A percentile compares a stretch with the other conserved stretches of the same genome.
phyloP scores from a whole-genome alignment of 108 stramenopile species.

The Discostella stelligeroides region DNA sequence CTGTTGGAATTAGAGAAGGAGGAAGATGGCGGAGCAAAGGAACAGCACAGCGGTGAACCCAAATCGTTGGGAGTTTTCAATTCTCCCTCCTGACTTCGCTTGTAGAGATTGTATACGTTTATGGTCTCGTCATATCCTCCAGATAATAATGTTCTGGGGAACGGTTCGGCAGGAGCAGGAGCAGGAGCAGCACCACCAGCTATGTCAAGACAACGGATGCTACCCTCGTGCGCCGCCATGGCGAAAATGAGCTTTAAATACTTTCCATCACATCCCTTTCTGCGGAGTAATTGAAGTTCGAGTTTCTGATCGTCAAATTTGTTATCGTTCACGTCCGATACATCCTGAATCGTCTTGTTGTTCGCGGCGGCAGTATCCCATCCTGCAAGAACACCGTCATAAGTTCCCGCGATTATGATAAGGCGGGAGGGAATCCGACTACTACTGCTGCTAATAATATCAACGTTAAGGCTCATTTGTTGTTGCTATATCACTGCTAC shows the following conservation, averaged over 20 bases:
- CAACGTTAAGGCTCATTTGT: too few species aligned
- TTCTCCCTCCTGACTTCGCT: conserved; percentile 65
- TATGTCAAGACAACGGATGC: conserved; percentile 70
- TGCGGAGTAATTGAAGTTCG: conserved; percentile 25
- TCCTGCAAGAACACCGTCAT: conserved; percentile 90
- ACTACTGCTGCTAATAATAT: too few species aligned
- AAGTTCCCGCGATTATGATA: conserved; percentile 74
- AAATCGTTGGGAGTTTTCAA: conserved; percentile 76
- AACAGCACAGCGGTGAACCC: conserved; percentile 76
- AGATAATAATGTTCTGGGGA: conserved; percentile 71
- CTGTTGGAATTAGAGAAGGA: conserved; percentile 13
- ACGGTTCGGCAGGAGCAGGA: neutral
- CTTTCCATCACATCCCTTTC: conserved; percentile 29
- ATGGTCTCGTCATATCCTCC: conserved; percentile 86
- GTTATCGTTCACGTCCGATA: neutral
- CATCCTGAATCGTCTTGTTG: neutral
- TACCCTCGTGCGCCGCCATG: conserved; percentile 78
- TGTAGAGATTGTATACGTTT: conserved; percentile 42
- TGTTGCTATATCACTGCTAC: too few species aligned
- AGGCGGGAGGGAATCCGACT: conserved; percentile 30
- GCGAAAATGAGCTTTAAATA: conserved; percentile 74
- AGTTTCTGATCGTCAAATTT: conserved; percentile 27
- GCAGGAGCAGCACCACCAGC: conserved; percentile 36
- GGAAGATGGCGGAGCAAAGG: conserved; percentile 74
- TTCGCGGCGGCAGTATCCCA: conserved; percentile 67